phyloP scores from a whole-genome alignment of 257 asterid species.

The Thymus mandschuricus region DNA sequence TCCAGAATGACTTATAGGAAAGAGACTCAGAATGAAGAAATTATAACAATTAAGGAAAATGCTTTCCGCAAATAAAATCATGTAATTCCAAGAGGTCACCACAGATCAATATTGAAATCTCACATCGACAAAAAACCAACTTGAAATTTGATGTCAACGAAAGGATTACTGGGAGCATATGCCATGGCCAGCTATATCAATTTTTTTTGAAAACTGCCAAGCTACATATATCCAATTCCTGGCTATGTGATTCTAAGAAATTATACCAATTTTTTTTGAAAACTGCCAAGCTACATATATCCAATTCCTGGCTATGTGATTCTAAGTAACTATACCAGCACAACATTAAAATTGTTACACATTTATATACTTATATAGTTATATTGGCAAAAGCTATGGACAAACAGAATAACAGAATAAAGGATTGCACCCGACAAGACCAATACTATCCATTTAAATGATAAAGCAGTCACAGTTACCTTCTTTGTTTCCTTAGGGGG shows the following conservation, averaged over 20 bases:
- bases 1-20: slow-evolving; percentile 23
- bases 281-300: slow-evolving; percentile 6
- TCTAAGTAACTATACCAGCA: slow-evolving; percentile 15
- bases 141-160: neutral
- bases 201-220: slow-evolving; percentile 8
- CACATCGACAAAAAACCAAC: neutral
- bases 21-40: slow-evolving; percentile 17
- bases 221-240: slow-evolving; percentile 11
- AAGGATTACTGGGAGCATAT: neutral
- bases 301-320: slow-evolving; percentile 14
- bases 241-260: slow-evolving; percentile 10
- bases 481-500: slow-evolving; percentile 50
- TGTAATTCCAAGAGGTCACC: slow-evolving; percentile 2
- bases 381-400: slow-evolving; percentile 7
- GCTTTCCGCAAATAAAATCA: neutral
- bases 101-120: slow-evolving; percentile 16
- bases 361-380: neutral
- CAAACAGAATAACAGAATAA: slow-evolving; percentile 4
- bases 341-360: neutral
- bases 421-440: slow-evolving; percentile 18
- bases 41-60: neutral
- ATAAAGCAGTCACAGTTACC: slow-evolving; percentile 37
- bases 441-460: slow-evolving; percentile 21
- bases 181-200: neutral
- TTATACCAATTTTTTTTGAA: neutral